Base-by-base conservation (phyloP, 495 filamentous ascomycete species). In the Clohesyomyces aquaticus region DNA sequence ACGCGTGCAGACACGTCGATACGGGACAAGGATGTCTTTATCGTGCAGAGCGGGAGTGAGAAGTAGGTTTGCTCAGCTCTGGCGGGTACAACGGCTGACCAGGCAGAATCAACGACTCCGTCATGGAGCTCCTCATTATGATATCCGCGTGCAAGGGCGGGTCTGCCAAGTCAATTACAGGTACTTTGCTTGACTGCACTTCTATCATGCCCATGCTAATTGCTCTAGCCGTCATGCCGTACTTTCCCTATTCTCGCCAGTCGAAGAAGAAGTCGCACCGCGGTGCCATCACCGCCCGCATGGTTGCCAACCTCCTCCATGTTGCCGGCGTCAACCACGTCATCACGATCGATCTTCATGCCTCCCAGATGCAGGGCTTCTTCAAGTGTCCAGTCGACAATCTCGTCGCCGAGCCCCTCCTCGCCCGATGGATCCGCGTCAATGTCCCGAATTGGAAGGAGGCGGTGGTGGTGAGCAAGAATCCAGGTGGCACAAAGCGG, bases 111-210 rank as follows among this genome's bases (percentile, higher is more conserved):
- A 98, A 98, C 78, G 95, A 98, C 77, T 93, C 90, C 66, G 89
- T 98, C 71, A 96, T 98, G 90, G 94, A 98, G 81, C 82, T 98
- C 60, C 85, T 98, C 71, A 97, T 98, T 76, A 93, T 98, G 88
- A 96, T 98, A 70, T 93, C 91, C 61, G 94, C 94, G 53, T 98
- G 94, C 82, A 98, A 96, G 74, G 91, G 94, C 72, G 93, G 93
- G 59, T 98, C 95, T 42, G 90, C 95, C 53, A 96, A 93, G 80
- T 96, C 93, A 67, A 92, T 98, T 77, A 98, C 94, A 71, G 93
- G 93, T 96, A 81, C 67, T n/a, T 18, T 85, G 75, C 23, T 11
- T 3, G 8, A 45, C 2, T 58, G 26, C 14, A 55, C 6, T 51
- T 45, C 21, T 3, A 26, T 49, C 18, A 19, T 14, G 19, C 26